Base-by-base conservation (phyloP, 805 yeast species). In the Wickerhamomyces hampshirensis region DNA sequence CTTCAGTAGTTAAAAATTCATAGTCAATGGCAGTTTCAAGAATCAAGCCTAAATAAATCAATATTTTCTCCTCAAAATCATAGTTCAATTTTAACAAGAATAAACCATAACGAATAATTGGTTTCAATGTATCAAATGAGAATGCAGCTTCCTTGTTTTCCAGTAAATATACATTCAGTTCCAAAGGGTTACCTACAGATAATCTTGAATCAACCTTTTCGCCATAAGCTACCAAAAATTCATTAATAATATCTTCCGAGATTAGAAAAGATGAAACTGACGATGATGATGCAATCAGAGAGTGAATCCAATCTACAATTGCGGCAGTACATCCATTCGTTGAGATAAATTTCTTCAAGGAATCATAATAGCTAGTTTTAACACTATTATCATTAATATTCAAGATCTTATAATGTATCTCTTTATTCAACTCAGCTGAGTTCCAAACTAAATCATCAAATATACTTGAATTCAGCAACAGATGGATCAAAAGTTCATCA, bases 111-210 rank as follows among this genome's bases (percentile, higher is more conserved):
- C 47, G 48, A 9, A 62, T 35, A 3, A 53, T 19, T 18, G 47
- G 42, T 14, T 38, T 31, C 6, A 58, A 28, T 9, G 32, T 14
- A 0, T 34, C 32, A 26, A 50, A 19, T 16, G 50, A 40, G 31
- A 51, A 44, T 0, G 33, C 9, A 3, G 28, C 33, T 1, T 47
- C 48, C 4, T 34, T n/a, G 1, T 35, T 30, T 3, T 32, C 9
- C 6, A 59, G 32, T 1, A 62, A 18, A 33, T 63, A 65, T 2
- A 69, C 56, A 36, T 63, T 69, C 10, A 63, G 58, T 18, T 60
- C 69, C 31, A 77, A 48, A 2, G 75, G 66, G 45, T 73, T 75
- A 0, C 75, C 69, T 18, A 74, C 48, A 0, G 79, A 51, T 15
- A 75, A 40, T 28, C 63, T 54, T 9, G 61, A 51, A 39, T 66